Evolutionary conservation across 805 yeast species (phyloP).

Genomic region (Yarrowia yakushimensis): DNA sequence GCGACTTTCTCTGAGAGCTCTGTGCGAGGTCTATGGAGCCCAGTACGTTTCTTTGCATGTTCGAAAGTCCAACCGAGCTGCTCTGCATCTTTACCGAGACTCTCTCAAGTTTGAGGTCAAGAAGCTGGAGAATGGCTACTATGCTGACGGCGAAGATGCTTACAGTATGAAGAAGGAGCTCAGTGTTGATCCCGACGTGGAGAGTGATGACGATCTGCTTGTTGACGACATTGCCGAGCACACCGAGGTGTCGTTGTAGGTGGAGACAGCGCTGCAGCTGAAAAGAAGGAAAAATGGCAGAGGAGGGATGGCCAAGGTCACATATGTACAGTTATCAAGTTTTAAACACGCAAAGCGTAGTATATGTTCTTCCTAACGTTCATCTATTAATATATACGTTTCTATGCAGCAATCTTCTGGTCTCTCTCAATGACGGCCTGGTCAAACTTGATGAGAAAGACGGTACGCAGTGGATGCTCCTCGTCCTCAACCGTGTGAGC

Average conservation of each 20-base stretch:
- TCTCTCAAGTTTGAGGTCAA: conserved; percentile 79
- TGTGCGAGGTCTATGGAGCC: conserved; percentile 78
- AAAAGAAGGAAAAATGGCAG: not conserved
- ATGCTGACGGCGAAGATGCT: conserved; percentile 97
- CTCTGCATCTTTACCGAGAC: conserved; percentile 84
- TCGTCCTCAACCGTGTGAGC: conserved; percentile 73
- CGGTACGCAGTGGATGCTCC: conserved; percentile 61
- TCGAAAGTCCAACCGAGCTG: conserved; percentile 89
- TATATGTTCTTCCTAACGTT: not conserved
- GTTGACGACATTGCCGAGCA: conserved; percentile 29
- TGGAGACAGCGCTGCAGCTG: not conserved
- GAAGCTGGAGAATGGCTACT: conserved; percentile 80
- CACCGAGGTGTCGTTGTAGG: conserved; percentile 17
- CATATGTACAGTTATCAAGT: conserved; percentile 6
- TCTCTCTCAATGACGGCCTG: conserved; percentile 30
- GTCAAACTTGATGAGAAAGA: conserved; percentile 70
- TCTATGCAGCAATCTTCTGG: conserved; percentile 1
- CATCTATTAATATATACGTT: not conserved
- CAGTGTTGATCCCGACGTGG: conserved; percentile 27
- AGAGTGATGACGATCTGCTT: conserved; percentile 33
- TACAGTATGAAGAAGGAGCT: conserved; percentile 83
- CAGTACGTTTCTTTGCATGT: conserved; percentile 88
- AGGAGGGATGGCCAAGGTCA: not conserved
- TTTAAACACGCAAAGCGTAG: not conserved
- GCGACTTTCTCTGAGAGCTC: conserved; percentile 76